Percentiles rank a stretch among this genome's conserved stretches.
Evolutionary conservation across 78 protist species (phyloP).

Genomic region (Thecamonas trahens): DNA sequence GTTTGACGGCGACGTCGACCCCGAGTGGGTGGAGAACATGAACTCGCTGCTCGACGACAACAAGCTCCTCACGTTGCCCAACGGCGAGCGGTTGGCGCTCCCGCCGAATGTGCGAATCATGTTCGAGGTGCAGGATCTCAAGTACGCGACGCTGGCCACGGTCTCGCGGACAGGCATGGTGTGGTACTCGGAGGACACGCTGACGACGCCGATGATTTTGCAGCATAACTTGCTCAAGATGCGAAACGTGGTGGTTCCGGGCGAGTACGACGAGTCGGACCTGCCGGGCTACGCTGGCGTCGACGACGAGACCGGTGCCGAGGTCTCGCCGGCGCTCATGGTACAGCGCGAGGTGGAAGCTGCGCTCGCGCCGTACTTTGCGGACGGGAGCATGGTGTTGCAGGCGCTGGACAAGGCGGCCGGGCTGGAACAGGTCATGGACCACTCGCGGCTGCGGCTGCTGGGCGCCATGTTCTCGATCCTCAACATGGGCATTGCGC

Average conservation of each 20-base stretch:
- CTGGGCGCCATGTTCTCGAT: slow-evolving; percentile 61
- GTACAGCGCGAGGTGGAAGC: slow-evolving; percentile 41
- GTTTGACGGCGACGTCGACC: slow-evolving; percentile 98
- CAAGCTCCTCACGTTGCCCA: slow-evolving; percentile 94
- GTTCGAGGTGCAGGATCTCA: slow-evolving; percentile 89
- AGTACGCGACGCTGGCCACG: slow-evolving; percentile 96
- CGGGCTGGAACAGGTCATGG: slow-evolving; percentile 73
- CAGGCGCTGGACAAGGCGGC: slow-evolving; percentile 53
- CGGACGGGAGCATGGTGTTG: slow-evolving; percentile 38
- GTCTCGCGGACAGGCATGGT: slow-evolving; percentile 98
- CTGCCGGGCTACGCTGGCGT: neutral
- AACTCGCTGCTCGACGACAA: slow-evolving; percentile 97
- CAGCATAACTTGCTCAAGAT: slow-evolving; percentile 35
- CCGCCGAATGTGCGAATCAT: slow-evolving; percentile 85
- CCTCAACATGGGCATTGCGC: slow-evolving; percentile 42
- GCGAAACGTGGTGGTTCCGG: neutral
- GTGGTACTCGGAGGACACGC: slow-evolving; percentile 86
- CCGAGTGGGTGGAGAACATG: slow-evolving; percentile 98
- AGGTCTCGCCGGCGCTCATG: slow-evolving; percentile 17
- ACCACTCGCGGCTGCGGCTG: slow-evolving; percentile 52
- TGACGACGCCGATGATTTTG: slow-evolving; percentile 58
- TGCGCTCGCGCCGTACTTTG: slow-evolving; percentile 40
- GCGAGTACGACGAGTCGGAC: neutral
- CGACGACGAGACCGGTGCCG: neutral
- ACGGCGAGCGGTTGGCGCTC: slow-evolving; percentile 94